Evolutionary conservation across 129 eudicot genomes (phyloP), one percentile per base, ranked within the genome.

Genomic region (Centella asiatica): DNA sequence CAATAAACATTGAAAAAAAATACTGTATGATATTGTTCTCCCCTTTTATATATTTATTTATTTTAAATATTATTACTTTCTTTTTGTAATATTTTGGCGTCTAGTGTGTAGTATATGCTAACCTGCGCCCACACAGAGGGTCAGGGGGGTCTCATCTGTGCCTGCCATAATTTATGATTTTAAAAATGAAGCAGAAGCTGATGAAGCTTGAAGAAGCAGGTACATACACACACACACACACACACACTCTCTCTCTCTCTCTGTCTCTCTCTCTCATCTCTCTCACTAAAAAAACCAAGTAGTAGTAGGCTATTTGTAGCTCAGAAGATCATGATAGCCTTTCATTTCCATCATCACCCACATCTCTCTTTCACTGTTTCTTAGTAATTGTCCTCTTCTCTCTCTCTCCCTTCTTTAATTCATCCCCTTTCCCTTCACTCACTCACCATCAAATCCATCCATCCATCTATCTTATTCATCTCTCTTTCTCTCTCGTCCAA

Each of bases 251-350:
- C 52, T 11, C 54, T 3, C 5, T 49, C 27, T 20, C 20, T 20
- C 23, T 8, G 23, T 49, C 23, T 49, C 9, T 19, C 0, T 19
- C n/a, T 2, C 9, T 47, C 24, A 5, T 18, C 22, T 2, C 2
- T 17, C 20, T 14, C 8, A 1, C 1, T 44, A 17, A 3, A 15
- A 10, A 47, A 6, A 47, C 52, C n/a, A 6, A 19, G 10, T 19
- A 19, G 29, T 0, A 51, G 19, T 2, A 6, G 6, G 32, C 20
- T n/a, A 54, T 3, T 10, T 27, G 34, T n/a, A 40, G 22, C 32
- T 25, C n/a, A 60, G 66, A 63, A 63, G 68, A 64, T 64, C 59
- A 64, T 64, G 24, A 46, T 64, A 64, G 20, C 69, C 58, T 64
- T 32, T 64, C 46, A 45, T 28, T 48, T 49, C 69, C 47, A 45